Base-by-base conservation (phyloP, 345 rosid species). In the Populus pruinosa region DNA sequence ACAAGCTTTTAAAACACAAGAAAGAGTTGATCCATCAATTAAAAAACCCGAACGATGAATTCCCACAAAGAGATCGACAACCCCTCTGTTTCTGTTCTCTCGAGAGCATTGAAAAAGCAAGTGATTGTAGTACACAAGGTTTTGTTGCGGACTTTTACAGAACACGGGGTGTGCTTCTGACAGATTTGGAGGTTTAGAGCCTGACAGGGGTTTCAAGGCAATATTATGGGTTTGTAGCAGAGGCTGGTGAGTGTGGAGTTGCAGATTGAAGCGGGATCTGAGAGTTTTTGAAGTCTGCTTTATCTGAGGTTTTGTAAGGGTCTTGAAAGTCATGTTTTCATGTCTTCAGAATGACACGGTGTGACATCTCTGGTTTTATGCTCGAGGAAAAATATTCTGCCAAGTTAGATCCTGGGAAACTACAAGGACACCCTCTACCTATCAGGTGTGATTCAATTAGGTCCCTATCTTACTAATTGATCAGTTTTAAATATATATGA, bases 1-100 rank as follows among this genome's bases (percentile, higher is more conserved):
- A 29, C 94, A 91, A 68, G 88, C 92, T 64, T 90, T 95, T 75
- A 91, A 27, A 50, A 88, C 90, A 67, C 93, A 91, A 17, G 97
- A 93, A 71, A 90, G 83, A 1, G 84, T 87, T 38, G 88, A 90
- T 8, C 90, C 90, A 18, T 90, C 88, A 36, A 89, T 75, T 4
- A 86, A 84, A 21, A 84, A 61, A 29, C 94, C 92, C 8, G 78
- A 86, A 74, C 85, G 82, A 64, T 73, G 92, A 81, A 90, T 82
- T 39, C 74, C 87, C 80, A 83, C 1, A 76, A 87, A 95, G 81
- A 90, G 85, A 43, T 75, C 80, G 7, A 88, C 78, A 50, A 91
- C 95, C 83, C 88, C 86, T 4, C 56, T 85, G 85, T 86, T 87
- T 10, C 85, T 87, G 70, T 82, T 87, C 2, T 86, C 79, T 5